Percentiles rank a stretch among this genome's conserved stretches.
These are phyloP conservation scores for Zea mays DNA, from an alignment of 176 grass and related monocot genomes.

Conservation along the genomic window DNA sequence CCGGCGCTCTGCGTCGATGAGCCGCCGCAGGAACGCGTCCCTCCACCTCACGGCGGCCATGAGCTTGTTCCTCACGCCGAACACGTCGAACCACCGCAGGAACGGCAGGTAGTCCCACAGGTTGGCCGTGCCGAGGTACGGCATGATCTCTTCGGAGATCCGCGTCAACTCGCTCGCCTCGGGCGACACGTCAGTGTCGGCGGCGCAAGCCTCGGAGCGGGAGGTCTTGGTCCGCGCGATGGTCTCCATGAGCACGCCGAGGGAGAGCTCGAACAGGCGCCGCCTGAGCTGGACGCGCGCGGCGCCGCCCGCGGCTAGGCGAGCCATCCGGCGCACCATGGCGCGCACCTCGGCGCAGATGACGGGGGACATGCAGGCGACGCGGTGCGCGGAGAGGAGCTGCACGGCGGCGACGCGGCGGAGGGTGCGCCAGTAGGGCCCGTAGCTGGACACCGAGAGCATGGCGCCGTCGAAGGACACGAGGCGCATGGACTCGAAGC, in stretches of 20 bases:
- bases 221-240: slow-evolving; percentile 53
- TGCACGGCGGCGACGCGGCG: slow-evolving; percentile 50
- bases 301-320: slow-evolving; percentile 8
- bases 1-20: slow-evolving; percentile 51
- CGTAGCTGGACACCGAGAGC: slow-evolving; percentile 43
- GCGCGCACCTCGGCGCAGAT: slow-evolving; percentile 42
- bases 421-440: slow-evolving; percentile 55
- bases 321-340: slow-evolving; percentile 45
- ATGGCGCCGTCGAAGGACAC: slow-evolving; percentile 37
- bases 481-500: slow-evolving; percentile 23
- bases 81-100: slow-evolving; percentile 55
- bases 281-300: slow-evolving; percentile 52
- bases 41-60: slow-evolving; percentile 23
- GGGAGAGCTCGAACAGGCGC: slow-evolving; percentile 56
- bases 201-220: slow-evolving; percentile 34
- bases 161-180: slow-evolving; percentile 50
- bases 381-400: slow-evolving; percentile 44
- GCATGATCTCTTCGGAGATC: slow-evolving; percentile 39
- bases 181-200: slow-evolving; percentile 52
- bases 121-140: slow-evolving; percentile 40
- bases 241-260: slow-evolving; percentile 69
- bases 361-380: slow-evolving; percentile 29
- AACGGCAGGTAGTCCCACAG: slow-evolving; percentile 68
- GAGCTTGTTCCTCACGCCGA: slow-evolving; percentile 52
- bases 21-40: slow-evolving; percentile 47